A percentile compares a stretch with the other conserved stretches of the same genome.
Conservation (phyloP, 495 filamentous ascomycete species). For the Astrocystis sublimbata region DNA sequence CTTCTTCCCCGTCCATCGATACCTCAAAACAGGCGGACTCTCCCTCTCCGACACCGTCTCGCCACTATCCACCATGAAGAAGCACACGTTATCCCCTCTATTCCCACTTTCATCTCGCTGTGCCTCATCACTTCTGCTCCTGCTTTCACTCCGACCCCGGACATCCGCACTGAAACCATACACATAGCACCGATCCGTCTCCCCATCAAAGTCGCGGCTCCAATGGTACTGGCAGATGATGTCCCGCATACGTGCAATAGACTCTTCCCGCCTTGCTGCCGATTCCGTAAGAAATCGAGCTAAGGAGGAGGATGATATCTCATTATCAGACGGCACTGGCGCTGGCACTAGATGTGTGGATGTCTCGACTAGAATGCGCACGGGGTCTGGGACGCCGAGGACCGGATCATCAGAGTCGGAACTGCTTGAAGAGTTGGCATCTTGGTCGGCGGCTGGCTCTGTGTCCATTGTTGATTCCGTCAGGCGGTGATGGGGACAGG, state of each 20-base stretch:
- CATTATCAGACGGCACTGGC: too few relatives aligned
- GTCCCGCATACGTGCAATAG: background rate
- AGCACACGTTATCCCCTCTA: background rate
- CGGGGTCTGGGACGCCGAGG: background rate
- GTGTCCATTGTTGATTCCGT: background rate
- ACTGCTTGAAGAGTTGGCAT: background rate
- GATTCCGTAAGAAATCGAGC: too few relatives aligned
- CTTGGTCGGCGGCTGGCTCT: background rate
- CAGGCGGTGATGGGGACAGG: background rate
- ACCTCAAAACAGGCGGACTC: background rate
- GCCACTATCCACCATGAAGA: background rate
- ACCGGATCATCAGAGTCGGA: background rate
- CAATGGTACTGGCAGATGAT: slow-evolving; percentile 1
- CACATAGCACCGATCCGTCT: background rate
- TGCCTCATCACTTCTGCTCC: background rate
- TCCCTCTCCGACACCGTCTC: background rate
- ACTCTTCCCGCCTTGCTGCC: too few relatives aligned
- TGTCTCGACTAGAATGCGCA: slow-evolving; percentile 5
- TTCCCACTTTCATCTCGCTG: too few relatives aligned
- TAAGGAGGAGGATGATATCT: too few relatives aligned
- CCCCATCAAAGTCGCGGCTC: background rate
- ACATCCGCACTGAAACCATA: background rate
- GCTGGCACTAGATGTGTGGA: background rate
- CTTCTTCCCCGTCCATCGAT: slow-evolving; percentile 4
- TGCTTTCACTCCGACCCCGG: background rate